Evolutionary conservation across 2,329 filamentous ascomycete species (phyloP).

Genomic region (Pseudogymnoascus sp.): DNA sequence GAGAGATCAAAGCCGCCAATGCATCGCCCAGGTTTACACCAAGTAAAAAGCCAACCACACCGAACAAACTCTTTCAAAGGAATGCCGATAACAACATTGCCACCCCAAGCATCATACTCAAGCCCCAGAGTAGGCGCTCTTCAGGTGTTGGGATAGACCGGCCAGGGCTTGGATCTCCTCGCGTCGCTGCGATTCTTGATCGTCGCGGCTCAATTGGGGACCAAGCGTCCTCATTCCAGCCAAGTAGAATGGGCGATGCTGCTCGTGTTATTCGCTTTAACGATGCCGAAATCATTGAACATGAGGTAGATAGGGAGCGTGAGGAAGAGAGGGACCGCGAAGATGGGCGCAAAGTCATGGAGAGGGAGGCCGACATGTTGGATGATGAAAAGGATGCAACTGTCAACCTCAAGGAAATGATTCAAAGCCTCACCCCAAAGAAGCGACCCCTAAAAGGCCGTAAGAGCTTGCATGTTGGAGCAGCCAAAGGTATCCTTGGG

Average conservation of each 20-base stretch:
- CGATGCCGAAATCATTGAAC: constrained; percentile 56
- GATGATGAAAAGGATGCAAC: constrained; percentile 56
- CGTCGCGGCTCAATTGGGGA: constrained; percentile 67
- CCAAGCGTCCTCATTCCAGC: constrained; percentile 55
- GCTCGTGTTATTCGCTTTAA: constrained; percentile 54
- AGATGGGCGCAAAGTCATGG: constrained; percentile 49
- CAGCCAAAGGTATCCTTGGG: constrained; percentile 65
- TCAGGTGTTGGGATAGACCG: constrained; percentile 66
- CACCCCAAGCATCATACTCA: constrained; percentile 60
- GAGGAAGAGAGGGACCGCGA: constrained; percentile 57
- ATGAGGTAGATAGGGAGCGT: constrained; percentile 57
- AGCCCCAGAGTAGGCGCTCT: constrained; percentile 52
- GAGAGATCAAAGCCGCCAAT: constrained; percentile 34
- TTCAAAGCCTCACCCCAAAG: constrained; percentile 70
- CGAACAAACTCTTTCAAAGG: constrained; percentile 47
- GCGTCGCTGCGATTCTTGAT: constrained; percentile 64
- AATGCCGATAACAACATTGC: constrained; percentile 48
- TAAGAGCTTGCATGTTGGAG: constrained; percentile 72
- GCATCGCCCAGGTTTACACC: constrained; percentile 27
- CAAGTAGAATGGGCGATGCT: constrained; percentile 34
- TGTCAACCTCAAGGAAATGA: constrained; percentile 67
- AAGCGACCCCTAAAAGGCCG: constrained; percentile 60
- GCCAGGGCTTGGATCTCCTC: constrained; percentile 68
- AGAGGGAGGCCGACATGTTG: constrained; percentile 45
- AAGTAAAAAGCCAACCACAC: constrained; percentile 32